Evolutionary conservation across 2,329 filamentous ascomycete species (phyloP).

Genomic region (Paecilomyces fulvus): DNA sequence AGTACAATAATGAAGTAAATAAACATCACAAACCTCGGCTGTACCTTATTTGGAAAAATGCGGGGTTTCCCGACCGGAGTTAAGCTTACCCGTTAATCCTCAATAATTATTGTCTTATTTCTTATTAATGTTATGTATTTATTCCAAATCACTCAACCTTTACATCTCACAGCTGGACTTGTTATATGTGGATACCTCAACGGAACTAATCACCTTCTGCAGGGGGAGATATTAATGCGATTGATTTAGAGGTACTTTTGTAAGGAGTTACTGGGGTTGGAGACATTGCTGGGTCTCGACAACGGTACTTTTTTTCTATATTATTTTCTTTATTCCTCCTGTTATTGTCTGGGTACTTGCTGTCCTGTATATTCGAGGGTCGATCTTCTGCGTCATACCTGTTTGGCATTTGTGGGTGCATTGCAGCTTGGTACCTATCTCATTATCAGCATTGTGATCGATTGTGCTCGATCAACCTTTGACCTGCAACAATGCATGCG

Average conservation of each 20-base stretch:
- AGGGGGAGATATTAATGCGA: too few species aligned
- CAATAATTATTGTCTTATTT: neutral
- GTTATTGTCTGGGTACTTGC: too few species aligned
- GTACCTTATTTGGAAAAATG: neutral
- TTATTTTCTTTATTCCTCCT: neutral
- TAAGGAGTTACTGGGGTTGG: neutral
- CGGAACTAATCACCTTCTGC: too few species aligned
- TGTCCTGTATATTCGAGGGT: too few species aligned
- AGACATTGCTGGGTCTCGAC: neutral
- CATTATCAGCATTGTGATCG: neutral
- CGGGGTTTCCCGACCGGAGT: neutral
- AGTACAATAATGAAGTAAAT: too few species aligned
- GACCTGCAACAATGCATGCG: conserved; percentile 54
- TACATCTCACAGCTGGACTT: neutral
- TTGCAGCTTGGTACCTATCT: neutral
- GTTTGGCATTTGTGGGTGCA: too few species aligned
- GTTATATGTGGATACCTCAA: too few species aligned
- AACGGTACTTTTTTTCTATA: neutral
- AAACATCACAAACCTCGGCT: too few species aligned
- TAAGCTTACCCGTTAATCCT: neutral
- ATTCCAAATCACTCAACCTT: neutral
- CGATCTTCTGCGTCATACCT: too few species aligned
- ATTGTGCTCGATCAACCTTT: neutral
- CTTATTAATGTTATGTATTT: neutral
- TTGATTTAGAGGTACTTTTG: neutral